phyloP scores from a whole-genome alignment of 192 early-diverging fungal genomes.

The Coemansia sp. region DNA sequence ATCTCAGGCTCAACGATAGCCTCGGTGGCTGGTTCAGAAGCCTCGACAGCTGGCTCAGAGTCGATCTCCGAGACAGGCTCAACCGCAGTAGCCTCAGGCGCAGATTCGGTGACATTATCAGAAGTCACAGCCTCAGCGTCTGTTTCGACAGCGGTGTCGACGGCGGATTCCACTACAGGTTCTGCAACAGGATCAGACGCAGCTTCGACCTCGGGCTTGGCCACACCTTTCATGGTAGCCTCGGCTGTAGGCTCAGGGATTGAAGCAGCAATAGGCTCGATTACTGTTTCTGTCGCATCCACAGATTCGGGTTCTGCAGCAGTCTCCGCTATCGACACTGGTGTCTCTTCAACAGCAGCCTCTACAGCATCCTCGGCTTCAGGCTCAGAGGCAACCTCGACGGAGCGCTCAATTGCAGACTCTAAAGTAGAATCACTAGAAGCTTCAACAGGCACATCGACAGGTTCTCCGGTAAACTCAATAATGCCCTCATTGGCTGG shows the following conservation, averaged over 20 bases:
- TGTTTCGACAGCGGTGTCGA: no score
- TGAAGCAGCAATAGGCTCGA: no score
- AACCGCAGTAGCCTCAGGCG: background rate
- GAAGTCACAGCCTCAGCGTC: no score
- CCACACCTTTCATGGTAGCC: background rate
- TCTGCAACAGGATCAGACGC: background rate
- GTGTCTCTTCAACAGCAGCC: background rate
- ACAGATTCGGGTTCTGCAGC: background rate
- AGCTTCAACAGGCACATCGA: background rate
- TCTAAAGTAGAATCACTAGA: background rate
- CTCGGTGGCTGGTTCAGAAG: background rate
- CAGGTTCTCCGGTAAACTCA: background rate
- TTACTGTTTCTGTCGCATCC: no score
- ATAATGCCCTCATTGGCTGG: background rate
- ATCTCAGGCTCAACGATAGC: background rate
- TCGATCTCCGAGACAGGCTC: background rate
- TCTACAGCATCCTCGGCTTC: background rate
- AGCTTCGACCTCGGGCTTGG: constrained; percentile 7
- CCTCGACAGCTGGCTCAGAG: background rate
- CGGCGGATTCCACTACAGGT: no score
- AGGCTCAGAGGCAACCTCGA: constrained; percentile 1
- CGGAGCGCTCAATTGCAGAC: background rate
- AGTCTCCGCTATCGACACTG: background rate
- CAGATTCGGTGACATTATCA: no score
- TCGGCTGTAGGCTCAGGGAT: background rate